Evolutionary conservation across 2,329 filamentous ascomycete species (phyloP).

Genomic region (Eutypella sp.): DNA sequence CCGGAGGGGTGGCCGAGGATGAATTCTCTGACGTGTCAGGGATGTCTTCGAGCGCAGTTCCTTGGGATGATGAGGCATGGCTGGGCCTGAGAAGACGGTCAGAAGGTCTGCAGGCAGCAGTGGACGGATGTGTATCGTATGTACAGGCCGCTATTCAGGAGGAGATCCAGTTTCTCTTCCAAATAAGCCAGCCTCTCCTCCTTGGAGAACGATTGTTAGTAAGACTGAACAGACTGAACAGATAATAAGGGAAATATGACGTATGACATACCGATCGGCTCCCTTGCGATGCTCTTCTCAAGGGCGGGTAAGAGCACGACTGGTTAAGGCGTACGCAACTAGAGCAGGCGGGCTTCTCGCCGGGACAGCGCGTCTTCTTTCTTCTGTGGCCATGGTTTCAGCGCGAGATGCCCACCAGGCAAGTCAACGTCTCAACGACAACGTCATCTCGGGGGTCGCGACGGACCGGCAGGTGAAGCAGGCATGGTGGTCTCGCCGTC

Average conservation of each 20-base stretch:
- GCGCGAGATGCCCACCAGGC: background rate
- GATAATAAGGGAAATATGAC: slow-evolving; percentile 1
- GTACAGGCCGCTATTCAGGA: slow-evolving; percentile 39
- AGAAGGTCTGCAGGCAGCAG: slow-evolving; percentile 17
- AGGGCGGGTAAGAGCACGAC: slow-evolving; percentile 38
- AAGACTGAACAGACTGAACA: too few relatives aligned
- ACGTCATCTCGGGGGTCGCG: background rate
- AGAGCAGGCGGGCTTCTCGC: slow-evolving; percentile 46
- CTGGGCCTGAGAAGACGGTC: slow-evolving; percentile 27
- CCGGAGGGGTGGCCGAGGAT: slow-evolving; percentile 24
- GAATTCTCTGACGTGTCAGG: slow-evolving; percentile 29
- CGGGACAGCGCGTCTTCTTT: slow-evolving; percentile 48
- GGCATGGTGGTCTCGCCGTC: slow-evolving; percentile 36
- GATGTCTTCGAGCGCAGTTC: slow-evolving; percentile 26
- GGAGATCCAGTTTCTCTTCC: slow-evolving; percentile 47
- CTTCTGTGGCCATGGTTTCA: slow-evolving; percentile 26
- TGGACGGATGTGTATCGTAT: slow-evolving; percentile 7
- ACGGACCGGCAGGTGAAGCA: slow-evolving; percentile 44
- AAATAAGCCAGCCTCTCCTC: slow-evolving; percentile 46
- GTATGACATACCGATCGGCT: slow-evolving; percentile 38
- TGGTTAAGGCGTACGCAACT: slow-evolving; percentile 45
- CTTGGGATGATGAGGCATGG: slow-evolving; percentile 21
- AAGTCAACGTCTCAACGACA: too few relatives aligned
- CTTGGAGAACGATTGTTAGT: slow-evolving; percentile 22
- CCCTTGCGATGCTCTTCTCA: slow-evolving; percentile 31